Percentiles rank a stretch among this genome's conserved stretches.
These are phyloP conservation scores for Dorcoceras hygrometricum DNA, from an alignment of 257 asterid species.

Conservation along the genomic window DNA sequence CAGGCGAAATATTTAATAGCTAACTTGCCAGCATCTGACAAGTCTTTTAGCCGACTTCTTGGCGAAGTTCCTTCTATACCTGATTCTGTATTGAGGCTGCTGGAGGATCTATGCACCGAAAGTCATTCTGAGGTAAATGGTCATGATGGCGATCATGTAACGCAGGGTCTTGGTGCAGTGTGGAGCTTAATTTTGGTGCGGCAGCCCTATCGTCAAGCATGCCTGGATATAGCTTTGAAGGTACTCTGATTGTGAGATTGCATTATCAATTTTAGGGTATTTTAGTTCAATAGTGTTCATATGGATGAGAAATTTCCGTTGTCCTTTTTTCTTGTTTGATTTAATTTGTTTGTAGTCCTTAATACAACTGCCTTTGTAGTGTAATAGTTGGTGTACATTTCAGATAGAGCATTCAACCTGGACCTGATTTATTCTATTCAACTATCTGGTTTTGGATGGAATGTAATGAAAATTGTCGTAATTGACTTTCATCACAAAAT, in stretches of 20 bases:
- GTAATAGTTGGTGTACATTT: conserved; percentile 5
- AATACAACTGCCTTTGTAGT: not conserved
- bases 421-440: not conserved
- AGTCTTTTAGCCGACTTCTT: conserved; percentile 90
- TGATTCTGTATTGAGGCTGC: conserved; percentile 69
- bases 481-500: not conserved
- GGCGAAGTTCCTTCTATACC: conserved; percentile 90
- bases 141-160: conserved; percentile 83
- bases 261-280: conserved; percentile 16
- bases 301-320: not conserved
- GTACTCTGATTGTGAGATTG: conserved; percentile 37
- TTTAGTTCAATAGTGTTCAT: conserved; percentile 11
- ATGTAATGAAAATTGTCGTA: not conserved
- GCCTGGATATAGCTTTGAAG: conserved; percentile 90
- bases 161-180: conserved; percentile 95
- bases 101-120: conserved; percentile 71
- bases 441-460: conserved; percentile 17
- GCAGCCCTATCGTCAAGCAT: conserved; percentile 79
- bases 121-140: conserved; percentile 49
- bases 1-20: conserved; percentile 76
- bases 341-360: not conserved
- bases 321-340: conserved; percentile 14
- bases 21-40: conserved; percentile 85
- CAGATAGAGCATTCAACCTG: not conserved
- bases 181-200: conserved; percentile 91